A percentile compares a stretch with the other conserved stretches of the same genome.
phyloP scores from a whole-genome alignment of 352 stramenopile species.

The Pythium biforme region DNA sequence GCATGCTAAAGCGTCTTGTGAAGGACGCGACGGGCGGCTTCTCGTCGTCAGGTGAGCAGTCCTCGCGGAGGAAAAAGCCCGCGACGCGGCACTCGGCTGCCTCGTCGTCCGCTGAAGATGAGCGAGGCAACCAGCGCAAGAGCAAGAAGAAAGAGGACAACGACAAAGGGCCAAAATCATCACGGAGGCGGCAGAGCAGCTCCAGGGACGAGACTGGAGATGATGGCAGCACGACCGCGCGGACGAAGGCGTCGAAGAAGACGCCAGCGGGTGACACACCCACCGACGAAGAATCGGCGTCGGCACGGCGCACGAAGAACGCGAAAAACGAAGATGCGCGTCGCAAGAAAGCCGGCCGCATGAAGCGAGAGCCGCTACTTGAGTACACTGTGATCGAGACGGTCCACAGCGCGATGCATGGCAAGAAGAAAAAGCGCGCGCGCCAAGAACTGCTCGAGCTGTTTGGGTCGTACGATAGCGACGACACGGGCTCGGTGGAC shows the following conservation, averaged over 20 bases:
- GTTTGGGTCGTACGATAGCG: slow-evolving; percentile 53
- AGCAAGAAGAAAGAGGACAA: not conserved
- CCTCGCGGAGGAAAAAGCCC: slow-evolving; percentile 16
- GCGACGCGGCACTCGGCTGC: not conserved
- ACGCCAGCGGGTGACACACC: slow-evolving; percentile 1
- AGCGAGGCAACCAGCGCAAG: not conserved
- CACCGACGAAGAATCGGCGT: slow-evolving; percentile 12
- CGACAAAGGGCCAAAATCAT: not conserved
- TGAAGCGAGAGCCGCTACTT: slow-evolving; percentile 55
- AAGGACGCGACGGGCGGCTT: slow-evolving; percentile 30
- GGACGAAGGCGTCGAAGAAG: slow-evolving; percentile 2
- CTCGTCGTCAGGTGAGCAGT: slow-evolving; percentile 25
- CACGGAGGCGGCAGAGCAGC: not conserved
- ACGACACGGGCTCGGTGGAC: slow-evolving; percentile 36
- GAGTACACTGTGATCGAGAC: slow-evolving; percentile 43
- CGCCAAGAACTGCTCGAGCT: slow-evolving; percentile 42
- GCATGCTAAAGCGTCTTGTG: slow-evolving; percentile 37
- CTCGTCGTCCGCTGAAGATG: slow-evolving; percentile 6
- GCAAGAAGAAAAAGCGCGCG: slow-evolving; percentile 38
- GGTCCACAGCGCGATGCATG: slow-evolving; percentile 51
- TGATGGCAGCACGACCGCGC: not conserved
- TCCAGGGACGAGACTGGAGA: not conserved
- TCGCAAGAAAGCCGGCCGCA: slow-evolving; percentile 30
- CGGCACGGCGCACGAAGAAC: slow-evolving; percentile 20
- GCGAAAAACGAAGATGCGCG: slow-evolving; percentile 19